Percentiles rank a stretch among this genome's conserved stretches.
phyloP scores from a whole-genome alignment of 495 filamentous ascomycete genomes.

The Friedmanniomyces endolithicus region DNA sequence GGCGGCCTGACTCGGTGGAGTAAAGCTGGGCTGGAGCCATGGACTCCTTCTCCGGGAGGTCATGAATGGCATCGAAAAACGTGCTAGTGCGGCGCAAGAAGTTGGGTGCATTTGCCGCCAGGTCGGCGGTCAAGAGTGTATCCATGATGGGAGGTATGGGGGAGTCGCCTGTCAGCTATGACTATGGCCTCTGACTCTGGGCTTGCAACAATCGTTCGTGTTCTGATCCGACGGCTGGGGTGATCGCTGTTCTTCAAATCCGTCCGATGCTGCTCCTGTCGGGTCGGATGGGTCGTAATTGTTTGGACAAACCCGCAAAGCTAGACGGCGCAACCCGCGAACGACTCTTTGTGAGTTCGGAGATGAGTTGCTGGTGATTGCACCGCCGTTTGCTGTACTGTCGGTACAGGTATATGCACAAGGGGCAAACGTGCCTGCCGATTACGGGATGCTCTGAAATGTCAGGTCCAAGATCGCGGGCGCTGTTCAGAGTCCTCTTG shows the following conservation, averaged over 20 bases:
- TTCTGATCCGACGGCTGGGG: neutral
- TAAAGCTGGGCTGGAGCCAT: slow-evolving; percentile 95
- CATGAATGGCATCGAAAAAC: slow-evolving; percentile 95
- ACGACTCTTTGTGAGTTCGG: no score
- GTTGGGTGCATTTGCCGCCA: slow-evolving; percentile 72
- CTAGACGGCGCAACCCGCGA: no score
- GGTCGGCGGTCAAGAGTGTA: slow-evolving; percentile 44
- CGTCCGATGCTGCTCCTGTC: no score
- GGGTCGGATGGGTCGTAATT: neutral
- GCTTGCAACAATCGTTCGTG: no score
- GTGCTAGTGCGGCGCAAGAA: slow-evolving; percentile 82
- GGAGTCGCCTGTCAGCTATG: neutral
- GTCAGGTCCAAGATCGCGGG: neutral
- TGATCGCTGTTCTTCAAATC: neutral
- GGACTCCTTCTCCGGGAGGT: slow-evolving; percentile 68
- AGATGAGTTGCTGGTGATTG: neutral
- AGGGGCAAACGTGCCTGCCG: neutral
- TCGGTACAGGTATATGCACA: no score
- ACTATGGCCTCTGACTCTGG: no score
- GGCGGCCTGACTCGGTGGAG: slow-evolving; percentile 88
- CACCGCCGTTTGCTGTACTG: neutral
- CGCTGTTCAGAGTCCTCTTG: neutral
- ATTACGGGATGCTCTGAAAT: neutral
- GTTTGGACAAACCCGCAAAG: no score
- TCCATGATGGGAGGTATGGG: slow-evolving; percentile 13